These are phyloP conservation scores for Nicotiana tabacum DNA, from an alignment of 257 asterid genomes.

Conservation along the genomic window DNA sequence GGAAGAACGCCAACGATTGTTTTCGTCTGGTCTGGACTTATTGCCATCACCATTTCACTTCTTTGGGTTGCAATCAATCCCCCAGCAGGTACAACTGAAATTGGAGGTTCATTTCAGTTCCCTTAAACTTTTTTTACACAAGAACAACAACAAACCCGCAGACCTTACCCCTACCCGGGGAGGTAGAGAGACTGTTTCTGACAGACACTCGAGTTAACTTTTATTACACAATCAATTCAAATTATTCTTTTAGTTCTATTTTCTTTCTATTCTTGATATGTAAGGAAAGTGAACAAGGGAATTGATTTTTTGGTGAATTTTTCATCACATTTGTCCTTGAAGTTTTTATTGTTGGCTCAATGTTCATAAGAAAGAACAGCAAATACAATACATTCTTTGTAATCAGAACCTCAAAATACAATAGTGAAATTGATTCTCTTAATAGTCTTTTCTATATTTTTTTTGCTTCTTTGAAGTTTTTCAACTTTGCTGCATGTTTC, in stretches of 20 bases:
- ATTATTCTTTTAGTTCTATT: background rate
- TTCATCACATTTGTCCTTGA: background rate
- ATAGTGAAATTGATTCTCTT: constrained; percentile 11
- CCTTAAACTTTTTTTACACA: constrained; percentile 33
- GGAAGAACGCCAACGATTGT: constrained; percentile 87
- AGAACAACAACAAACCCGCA: no score
- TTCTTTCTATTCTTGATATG: background rate
- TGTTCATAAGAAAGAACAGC: background rate
- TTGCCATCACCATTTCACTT: constrained; percentile 71
- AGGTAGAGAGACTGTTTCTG: no score
- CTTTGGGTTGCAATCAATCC: constrained; percentile 83
- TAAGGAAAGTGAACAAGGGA: background rate
- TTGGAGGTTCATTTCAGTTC: constrained; percentile 90
- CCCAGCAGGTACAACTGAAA: constrained; percentile 42
- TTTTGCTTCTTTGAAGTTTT: background rate
- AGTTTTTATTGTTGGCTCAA: background rate
- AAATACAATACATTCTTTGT: constrained; percentile 2
- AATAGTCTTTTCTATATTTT: background rate
- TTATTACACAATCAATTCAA: background rate
- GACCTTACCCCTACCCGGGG: no score
- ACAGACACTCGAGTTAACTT: no score
- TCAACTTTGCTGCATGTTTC: background rate
- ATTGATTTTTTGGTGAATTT: background rate
- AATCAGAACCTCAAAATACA: constrained; percentile 1
- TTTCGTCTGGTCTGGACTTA: constrained; percentile 82